Conservation (phyloP, 257 asterid species). For the Cynanchum wilfordii region DNA sequence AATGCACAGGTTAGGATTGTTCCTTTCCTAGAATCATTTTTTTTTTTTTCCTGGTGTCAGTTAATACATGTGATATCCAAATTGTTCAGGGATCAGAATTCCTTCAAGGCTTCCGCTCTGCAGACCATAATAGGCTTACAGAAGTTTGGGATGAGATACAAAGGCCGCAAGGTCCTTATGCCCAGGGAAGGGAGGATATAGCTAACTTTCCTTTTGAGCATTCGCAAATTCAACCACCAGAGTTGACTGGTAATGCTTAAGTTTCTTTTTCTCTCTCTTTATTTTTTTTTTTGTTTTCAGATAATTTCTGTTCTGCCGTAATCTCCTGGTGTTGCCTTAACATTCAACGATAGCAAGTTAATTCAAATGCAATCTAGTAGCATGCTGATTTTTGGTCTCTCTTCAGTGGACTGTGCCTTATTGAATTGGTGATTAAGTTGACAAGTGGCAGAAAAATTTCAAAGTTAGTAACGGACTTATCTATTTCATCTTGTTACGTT, state of each 20-base stretch:
- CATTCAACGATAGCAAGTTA: background rate
- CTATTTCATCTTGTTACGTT: background rate
- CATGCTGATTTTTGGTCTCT: background rate
- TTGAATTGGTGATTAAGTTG: background rate
- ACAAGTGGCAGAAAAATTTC: background rate
- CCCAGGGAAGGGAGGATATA: slow-evolving; percentile 42
- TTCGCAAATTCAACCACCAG: slow-evolving; percentile 50
- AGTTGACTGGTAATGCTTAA: slow-evolving; percentile 54
- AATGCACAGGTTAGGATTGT: slow-evolving; percentile 60
- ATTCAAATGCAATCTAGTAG: background rate
- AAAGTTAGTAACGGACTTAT: background rate
- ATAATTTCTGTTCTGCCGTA: background rate
- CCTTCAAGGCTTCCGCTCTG: slow-evolving; percentile 71
- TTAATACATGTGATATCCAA: slow-evolving; percentile 9
- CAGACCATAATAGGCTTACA: slow-evolving; percentile 69
- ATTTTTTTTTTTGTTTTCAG: background rate
- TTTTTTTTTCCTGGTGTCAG: slow-evolving; percentile 2
- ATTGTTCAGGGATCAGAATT: slow-evolving; percentile 69
- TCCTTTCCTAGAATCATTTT: slow-evolving; percentile 2
- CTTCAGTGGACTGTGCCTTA: background rate
- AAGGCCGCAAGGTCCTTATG: slow-evolving; percentile 56
- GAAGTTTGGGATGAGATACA: slow-evolving; percentile 95
- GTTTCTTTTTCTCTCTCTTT: background rate
- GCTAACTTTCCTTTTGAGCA: slow-evolving; percentile 58
- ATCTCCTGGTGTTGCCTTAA: background rate